These are phyloP conservation scores for Penicillium robsamsonii DNA, from an alignment of 495 filamentous ascomycete species.

Conservation along the genomic window DNA sequence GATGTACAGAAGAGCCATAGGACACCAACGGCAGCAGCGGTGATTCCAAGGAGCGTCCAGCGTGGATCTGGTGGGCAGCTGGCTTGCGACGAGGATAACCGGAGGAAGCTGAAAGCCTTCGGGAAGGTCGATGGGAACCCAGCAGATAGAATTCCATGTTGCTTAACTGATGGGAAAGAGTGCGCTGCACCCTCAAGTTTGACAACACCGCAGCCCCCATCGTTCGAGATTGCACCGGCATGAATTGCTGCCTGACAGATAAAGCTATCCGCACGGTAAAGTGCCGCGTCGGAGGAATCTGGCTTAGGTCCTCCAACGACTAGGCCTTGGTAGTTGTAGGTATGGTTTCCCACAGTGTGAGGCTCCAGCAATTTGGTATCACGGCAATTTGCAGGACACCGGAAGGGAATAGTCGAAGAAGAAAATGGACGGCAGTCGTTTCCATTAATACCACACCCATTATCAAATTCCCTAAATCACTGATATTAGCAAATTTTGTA, in stretches of 20 bases:
- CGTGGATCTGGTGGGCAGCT: conserved; percentile 58
- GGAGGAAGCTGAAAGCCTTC: conserved; percentile 66
- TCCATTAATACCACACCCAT: conserved; percentile 76
- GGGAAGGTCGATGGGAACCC: conserved; percentile 77
- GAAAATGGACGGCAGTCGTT: conserved; percentile 79
- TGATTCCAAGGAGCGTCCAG: conserved; percentile 74
- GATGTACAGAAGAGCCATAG: conserved; percentile 70
- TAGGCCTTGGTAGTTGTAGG: conserved; percentile 65
- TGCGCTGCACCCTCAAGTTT: conserved; percentile 64
- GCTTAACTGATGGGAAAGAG: conserved; percentile 56
- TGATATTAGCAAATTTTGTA: neutral
- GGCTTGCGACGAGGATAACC: conserved; percentile 37
- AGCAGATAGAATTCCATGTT: conserved; percentile 64
- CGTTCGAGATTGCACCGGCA: conserved; percentile 65
- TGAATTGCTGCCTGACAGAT: conserved; percentile 82
- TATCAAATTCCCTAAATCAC: conserved; percentile 58
- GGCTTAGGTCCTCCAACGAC: conserved; percentile 71
- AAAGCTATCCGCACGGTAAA: conserved; percentile 82
- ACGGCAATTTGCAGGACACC: conserved; percentile 75
- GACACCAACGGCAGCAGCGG: conserved; percentile 61
- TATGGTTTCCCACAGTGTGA: conserved; percentile 69
- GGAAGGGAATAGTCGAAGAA: conserved; percentile 66
- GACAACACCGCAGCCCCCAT: conserved; percentile 75
- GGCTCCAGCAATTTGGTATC: conserved; percentile 65
- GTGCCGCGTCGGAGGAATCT: conserved; percentile 31